Evolutionary conservation across 23 red algal species (phyloP).

Genomic region (Agarophyton chilense): DNA sequence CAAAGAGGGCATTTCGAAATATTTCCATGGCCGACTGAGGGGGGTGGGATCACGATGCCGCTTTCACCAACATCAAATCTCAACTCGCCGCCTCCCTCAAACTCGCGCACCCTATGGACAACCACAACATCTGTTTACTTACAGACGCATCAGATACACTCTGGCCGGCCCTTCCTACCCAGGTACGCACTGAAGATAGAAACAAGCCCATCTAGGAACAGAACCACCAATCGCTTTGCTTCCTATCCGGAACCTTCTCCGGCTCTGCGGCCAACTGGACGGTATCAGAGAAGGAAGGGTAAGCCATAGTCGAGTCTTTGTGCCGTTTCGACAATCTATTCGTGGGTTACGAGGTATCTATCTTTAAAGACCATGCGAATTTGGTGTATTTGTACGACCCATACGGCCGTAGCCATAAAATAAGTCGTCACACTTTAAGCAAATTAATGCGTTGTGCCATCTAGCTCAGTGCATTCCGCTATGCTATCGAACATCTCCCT

Average conservation of each 20-base stretch:
- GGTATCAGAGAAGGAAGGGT: conserved; percentile 26
- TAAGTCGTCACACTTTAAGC: background rate
- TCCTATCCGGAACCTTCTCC: conserved; percentile 18
- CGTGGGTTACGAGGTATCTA: background rate
- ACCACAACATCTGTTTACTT: background rate
- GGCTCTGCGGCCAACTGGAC: conserved; percentile 16
- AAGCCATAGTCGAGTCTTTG: conserved; percentile 22
- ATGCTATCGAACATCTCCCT: background rate
- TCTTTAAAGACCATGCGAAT: conserved; percentile 46
- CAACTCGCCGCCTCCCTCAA: background rate
- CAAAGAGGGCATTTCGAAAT: background rate
- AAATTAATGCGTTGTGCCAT: conserved; percentile 35
- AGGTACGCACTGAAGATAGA: background rate
- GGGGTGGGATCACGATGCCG: conserved; percentile 20
- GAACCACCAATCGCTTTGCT: background rate
- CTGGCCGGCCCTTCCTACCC: conserved; percentile 19
- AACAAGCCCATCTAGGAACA: background rate
- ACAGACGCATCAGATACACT: conserved; percentile 11
- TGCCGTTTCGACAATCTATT: conserved; percentile 14
- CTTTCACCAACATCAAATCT: conserved; percentile 5
- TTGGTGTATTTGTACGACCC: conserved; percentile 40
- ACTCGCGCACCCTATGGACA: background rate
- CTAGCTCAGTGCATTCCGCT: background rate
- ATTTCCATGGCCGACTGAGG: background rate
- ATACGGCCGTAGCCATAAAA: background rate